Evolutionary conservation across 208 protist species (phyloP).

Genomic region (Phytomonas sp.): DNA sequence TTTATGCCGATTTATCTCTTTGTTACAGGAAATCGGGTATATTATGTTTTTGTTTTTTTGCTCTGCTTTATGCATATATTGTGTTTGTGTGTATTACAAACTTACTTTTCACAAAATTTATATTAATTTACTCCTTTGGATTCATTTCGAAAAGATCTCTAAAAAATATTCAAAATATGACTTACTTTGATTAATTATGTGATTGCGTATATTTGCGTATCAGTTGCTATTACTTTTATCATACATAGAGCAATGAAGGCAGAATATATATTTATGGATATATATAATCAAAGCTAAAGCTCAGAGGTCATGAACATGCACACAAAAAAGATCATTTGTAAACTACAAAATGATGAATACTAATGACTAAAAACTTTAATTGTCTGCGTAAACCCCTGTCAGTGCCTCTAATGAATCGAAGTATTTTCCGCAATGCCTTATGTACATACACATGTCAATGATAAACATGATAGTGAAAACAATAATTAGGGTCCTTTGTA

Average conservation of each 20-base stretch:
- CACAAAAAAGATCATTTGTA: conserved; percentile 1
- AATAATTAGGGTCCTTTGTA: background rate
- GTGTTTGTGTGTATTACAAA: background rate
- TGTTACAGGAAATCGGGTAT: background rate
- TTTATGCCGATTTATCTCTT: background rate
- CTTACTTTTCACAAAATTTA: background rate
- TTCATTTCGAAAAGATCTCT: background rate
- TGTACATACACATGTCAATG: background rate
- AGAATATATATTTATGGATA: background rate
- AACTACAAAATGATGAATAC: conserved; percentile 1
- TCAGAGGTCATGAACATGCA: background rate
- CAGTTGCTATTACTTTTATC: background rate
- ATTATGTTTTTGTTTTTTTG: background rate
- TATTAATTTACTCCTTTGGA: background rate
- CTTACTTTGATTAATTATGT: background rate
- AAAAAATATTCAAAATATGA: background rate
- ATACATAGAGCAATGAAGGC: background rate
- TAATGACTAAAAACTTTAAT: background rate
- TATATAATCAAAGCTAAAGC: background rate
- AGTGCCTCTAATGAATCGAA: background rate
- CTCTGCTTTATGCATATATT: background rate
- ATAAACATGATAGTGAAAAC: background rate
- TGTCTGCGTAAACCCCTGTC: background rate
- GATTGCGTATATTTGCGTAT: background rate
- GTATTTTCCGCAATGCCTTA: background rate